Evolutionary conservation across 1,284 basidiomycete genomes (phyloP).

Genomic region (Pyrrhoderma lamaoense): DNA sequence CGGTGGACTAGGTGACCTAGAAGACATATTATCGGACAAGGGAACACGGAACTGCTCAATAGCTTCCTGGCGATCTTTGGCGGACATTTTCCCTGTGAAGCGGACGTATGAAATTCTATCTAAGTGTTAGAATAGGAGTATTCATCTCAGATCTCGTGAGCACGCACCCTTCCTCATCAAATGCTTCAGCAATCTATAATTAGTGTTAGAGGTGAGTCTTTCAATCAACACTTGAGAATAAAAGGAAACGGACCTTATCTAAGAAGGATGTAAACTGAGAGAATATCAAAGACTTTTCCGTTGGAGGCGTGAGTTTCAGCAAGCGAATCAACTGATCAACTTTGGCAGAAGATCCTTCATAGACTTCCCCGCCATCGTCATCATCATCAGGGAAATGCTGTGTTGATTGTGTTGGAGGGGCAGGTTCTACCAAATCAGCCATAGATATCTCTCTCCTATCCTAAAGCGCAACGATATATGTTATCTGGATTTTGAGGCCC

Average conservation of each 20-base stretch:
- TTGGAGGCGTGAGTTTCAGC: conserved; percentile 56
- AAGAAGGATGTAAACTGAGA: conserved; percentile 82
- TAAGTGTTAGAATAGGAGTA: conserved; percentile 20
- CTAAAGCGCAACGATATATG: conserved; percentile 28
- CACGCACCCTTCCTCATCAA: conserved; percentile 56
- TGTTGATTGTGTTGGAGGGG: conserved; percentile 57
- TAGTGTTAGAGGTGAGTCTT: conserved; percentile 10
- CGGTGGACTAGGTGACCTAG: conserved; percentile 9
- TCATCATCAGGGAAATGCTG: conserved; percentile 43
- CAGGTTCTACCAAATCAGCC: conserved; percentile 60
- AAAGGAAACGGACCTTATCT: conserved; percentile 48
- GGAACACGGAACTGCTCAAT: conserved; percentile 69
- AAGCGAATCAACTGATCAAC: conserved; percentile 73
- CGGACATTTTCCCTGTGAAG: conserved; percentile 80
- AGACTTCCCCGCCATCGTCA: conserved; percentile 35
- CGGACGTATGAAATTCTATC: conserved; percentile 66
- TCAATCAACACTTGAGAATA: not conserved
- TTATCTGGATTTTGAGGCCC: not conserved
- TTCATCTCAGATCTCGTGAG: conserved; percentile 23
- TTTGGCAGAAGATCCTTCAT: conserved; percentile 67
- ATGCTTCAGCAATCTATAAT: conserved; percentile 56
- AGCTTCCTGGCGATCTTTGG: conserved; percentile 68
- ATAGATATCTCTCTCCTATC: conserved; percentile 64
- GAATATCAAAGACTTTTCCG: conserved; percentile 78
- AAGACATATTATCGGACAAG: conserved; percentile 31